phyloP scores from a whole-genome alignment of 1,284 basidiomycete genomes.

The Austroboletus niveus region DNA sequence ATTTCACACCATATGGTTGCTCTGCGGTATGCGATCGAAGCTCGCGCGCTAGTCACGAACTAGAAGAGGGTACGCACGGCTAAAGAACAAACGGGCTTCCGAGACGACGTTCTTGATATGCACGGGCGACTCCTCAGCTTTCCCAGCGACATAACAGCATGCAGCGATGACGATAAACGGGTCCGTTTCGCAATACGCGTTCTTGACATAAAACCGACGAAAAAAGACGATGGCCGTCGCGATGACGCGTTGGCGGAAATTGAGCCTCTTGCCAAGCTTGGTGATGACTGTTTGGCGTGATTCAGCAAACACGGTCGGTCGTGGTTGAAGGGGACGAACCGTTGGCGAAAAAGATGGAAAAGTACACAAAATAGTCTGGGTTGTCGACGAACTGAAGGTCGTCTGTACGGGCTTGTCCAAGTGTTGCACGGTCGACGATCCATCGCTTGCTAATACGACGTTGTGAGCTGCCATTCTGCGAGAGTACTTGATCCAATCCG shows the following conservation, averaged over 20 bases:
- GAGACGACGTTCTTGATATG: constrained; percentile 93
- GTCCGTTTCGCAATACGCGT: constrained; percentile 91
- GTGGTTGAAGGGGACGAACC: constrained; percentile 38
- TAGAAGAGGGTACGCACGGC: constrained; percentile 48
- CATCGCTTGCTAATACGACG: constrained; percentile 69
- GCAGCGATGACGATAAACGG: constrained; percentile 91
- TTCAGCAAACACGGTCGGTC: background rate
- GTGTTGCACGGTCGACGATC: constrained; percentile 78
- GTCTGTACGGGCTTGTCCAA: constrained; percentile 68
- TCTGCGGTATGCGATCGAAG: constrained; percentile 31
- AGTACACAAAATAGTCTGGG: constrained; percentile 71
- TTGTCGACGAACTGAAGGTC: constrained; percentile 79
- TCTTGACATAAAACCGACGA: constrained; percentile 92
- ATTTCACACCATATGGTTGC: constrained; percentile 67
- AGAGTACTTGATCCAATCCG: constrained; percentile 28
- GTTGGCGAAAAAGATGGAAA: constrained; percentile 84
- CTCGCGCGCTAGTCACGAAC: background rate
- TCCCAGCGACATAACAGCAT: constrained; percentile 83
- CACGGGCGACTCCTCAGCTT: constrained; percentile 93
- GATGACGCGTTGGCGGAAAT: constrained; percentile 84
- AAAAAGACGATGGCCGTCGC: constrained; percentile 95
- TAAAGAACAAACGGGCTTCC: constrained; percentile 79
- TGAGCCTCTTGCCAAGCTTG: constrained; percentile 83
- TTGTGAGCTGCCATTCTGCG: constrained; percentile 13
- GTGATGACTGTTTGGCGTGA: constrained; percentile 60